phyloP scores from a whole-genome alignment of 2,329 filamentous ascomycete species.

The Penicillium sp. region DNA sequence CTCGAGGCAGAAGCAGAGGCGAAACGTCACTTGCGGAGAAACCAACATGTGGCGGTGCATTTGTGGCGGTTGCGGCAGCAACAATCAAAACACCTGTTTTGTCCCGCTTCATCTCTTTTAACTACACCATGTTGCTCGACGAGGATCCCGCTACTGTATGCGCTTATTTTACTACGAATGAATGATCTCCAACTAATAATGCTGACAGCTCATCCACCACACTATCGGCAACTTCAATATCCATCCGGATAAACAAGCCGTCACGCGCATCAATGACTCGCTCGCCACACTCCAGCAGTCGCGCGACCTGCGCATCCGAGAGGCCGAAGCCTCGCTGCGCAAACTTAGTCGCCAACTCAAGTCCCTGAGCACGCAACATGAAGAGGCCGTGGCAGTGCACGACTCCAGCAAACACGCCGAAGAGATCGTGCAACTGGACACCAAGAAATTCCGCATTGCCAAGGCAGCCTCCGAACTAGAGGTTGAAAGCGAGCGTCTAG shows the following conservation, averaged over 20 bases:
- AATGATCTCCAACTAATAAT: background rate
- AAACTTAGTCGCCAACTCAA: conserved; percentile 71
- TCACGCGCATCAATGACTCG: conserved; percentile 78
- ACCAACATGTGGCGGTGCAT: conserved; percentile 34
- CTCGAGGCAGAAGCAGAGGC: conserved; percentile 9
- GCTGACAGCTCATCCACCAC: conserved; percentile 72
- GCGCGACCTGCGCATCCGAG: conserved; percentile 70
- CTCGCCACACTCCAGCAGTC: conserved; percentile 78
- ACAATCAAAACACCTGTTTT: conserved; percentile 24
- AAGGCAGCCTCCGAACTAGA: conserved; percentile 85
- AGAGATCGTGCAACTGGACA: conserved; percentile 81
- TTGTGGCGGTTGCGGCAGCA: conserved; percentile 41
- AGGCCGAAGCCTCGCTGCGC: conserved; percentile 63
- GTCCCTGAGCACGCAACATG: conserved; percentile 69
- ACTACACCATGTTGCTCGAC: conserved; percentile 76
- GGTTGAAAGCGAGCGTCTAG: conserved; percentile 89
- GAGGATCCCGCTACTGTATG: conserved; percentile 82
- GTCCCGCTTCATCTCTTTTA: background rate
- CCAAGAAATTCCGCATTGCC: conserved; percentile 89
- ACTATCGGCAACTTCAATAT: conserved; percentile 96
- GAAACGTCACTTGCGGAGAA: conserved; percentile 29
- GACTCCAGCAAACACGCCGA: conserved; percentile 75
- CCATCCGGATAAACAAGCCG: conserved; percentile 74
- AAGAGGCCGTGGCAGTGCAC: conserved; percentile 69
- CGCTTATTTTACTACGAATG: background rate